Percentiles rank a stretch among this genome's conserved stretches.
phyloP scores from a whole-genome alignment of 441 rosid species.

The Pelargonium myrrhifolium region DNA sequence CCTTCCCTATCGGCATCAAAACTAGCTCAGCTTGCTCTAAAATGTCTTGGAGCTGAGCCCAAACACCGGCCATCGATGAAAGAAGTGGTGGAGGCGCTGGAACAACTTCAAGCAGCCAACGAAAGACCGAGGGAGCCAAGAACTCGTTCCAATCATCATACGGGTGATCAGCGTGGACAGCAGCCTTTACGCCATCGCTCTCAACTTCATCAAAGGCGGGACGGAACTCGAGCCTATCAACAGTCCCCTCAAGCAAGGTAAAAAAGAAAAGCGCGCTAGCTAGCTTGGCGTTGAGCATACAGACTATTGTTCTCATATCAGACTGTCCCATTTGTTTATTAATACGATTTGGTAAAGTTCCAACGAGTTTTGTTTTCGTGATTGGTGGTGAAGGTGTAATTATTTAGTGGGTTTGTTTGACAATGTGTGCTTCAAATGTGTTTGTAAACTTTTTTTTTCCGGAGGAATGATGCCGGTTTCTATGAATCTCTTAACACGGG shows the following conservation, averaged over 20 bases:
- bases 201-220: neutral
- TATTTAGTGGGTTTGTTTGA: neutral
- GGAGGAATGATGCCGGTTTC: no score
- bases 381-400: neutral
- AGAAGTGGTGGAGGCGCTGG: neutral
- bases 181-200: neutral
- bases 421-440: no score
- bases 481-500: no score
- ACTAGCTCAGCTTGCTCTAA: conserved; percentile 1
- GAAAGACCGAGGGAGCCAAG: neutral
- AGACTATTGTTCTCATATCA: neutral
- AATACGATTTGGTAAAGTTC: neutral
- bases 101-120: neutral
- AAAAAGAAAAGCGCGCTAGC: neutral
- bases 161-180: neutral
- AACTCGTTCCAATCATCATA: neutral
- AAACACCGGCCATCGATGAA: conserved; percentile 2
- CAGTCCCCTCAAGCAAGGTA: neutral
- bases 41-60: conserved; percentile 1
- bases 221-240: conserved; percentile 4
- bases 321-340: neutral
- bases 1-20: neutral
- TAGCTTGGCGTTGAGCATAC: neutral
- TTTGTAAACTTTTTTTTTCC: no score
- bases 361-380: neutral